These are phyloP conservation scores for Wickerhamiella infanticola DNA, from an alignment of 1,139 yeast species.

Conservation along the genomic window DNA sequence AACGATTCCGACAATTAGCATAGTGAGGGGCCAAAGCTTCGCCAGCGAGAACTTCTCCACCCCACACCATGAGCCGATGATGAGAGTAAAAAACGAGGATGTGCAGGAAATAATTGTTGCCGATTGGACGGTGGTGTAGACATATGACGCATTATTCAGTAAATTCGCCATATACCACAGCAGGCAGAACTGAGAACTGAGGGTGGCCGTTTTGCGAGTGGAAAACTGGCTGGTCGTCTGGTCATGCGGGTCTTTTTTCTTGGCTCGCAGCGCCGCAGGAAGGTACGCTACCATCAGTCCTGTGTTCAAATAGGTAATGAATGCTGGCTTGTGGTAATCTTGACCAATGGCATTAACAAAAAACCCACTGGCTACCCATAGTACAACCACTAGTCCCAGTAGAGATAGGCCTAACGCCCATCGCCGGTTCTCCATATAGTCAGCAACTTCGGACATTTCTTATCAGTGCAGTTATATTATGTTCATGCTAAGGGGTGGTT, in stretches of 20 bases:
- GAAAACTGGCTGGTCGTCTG: constrained; percentile 15
- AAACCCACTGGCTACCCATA: constrained; percentile 84
- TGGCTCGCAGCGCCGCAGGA: constrained; percentile 22
- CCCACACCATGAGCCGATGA: constrained; percentile 59
- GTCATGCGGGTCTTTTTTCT: constrained; percentile 4
- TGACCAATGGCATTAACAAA: constrained; percentile 39
- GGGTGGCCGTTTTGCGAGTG: constrained; percentile 25
- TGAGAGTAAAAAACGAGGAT: constrained; percentile 77
- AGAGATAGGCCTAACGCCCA: constrained; percentile 71
- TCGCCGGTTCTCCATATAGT: constrained; percentile 8
- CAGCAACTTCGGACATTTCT: neutral
- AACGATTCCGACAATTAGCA: constrained; percentile 66
- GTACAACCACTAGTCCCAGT: constrained; percentile 55
- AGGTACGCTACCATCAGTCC: constrained; percentile 68
- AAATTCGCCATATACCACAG: constrained; percentile 86
- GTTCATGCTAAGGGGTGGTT: neutral
- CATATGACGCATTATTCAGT: constrained; percentile 71
- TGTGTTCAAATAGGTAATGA: constrained; percentile 83
- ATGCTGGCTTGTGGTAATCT: constrained; percentile 75
- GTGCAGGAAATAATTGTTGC: constrained; percentile 88
- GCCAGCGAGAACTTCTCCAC: constrained; percentile 52
- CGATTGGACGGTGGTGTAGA: constrained; percentile 82
- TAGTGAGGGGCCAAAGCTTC: constrained; percentile 52
- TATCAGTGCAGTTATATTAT: neutral
- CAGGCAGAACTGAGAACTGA: constrained; percentile 68